Conservation (phyloP, 164 flowering plant species). For the Berberis vulgaris region DNA sequence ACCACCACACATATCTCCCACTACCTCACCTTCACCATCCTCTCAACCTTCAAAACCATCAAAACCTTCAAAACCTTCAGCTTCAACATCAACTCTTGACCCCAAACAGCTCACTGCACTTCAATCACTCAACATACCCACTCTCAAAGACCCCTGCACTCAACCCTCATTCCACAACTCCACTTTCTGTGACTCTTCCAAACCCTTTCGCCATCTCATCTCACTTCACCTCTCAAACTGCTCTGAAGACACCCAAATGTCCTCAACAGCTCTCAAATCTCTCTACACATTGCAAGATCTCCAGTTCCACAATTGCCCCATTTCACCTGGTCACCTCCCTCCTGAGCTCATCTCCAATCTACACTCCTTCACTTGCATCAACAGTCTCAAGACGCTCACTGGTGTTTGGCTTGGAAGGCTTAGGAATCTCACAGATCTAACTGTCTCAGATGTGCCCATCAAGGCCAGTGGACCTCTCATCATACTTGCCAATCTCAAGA, state of each 20-base stretch:
- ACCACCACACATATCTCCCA: conserved; percentile 7
- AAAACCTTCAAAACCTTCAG: conserved; percentile 8
- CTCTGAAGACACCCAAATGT: conserved; percentile 57
- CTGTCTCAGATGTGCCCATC: conserved; percentile 40
- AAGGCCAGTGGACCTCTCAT: conserved; percentile 54
- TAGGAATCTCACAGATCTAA: conserved; percentile 60
- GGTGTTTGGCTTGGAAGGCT: conserved; percentile 65
- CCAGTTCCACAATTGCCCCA: conserved; percentile 62
- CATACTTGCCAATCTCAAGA: conserved; percentile 44
- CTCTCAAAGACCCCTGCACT: conserved; percentile 66
- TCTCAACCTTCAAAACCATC: conserved; percentile 9
- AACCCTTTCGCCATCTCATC: conserved; percentile 76
- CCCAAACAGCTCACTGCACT: conserved; percentile 81
- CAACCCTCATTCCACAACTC: conserved; percentile 39
- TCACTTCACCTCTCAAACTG: conserved; percentile 78
- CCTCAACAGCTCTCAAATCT: conserved; percentile 67
- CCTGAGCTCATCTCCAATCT: conserved; percentile 47
- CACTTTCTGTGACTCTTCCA: conserved; percentile 56
- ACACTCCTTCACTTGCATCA: conserved; percentile 56
- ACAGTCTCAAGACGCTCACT: conserved; percentile 50
- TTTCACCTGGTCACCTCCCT: conserved; percentile 53
- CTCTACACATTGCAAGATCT: conserved; percentile 60
- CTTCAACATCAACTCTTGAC: conserved; percentile 47
- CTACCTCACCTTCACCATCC: conserved; percentile 10
- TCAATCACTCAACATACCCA: conserved; percentile 71